Percentiles rank a stretch among this genome's conserved stretches.
Conservation (phyloP, 257 asterid species). For the Nicotiana noctiflora region DNA sequence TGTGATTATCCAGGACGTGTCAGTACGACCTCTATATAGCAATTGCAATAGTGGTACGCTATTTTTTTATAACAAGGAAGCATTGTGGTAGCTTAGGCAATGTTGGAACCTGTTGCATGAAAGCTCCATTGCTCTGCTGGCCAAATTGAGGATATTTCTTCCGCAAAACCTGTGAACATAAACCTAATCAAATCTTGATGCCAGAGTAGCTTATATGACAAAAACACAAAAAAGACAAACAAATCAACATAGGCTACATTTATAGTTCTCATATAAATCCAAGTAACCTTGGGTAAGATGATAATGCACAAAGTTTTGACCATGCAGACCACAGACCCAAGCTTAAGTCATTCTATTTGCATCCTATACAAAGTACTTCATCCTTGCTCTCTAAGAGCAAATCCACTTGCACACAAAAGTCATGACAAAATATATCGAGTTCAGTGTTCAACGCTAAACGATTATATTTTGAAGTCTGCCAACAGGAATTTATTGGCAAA, state of each 20-base stretch:
- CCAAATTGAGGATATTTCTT: constrained; percentile 98
- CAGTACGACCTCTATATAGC: constrained; percentile 8
- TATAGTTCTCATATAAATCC: background rate
- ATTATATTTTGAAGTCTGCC: background rate
- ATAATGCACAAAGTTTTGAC: background rate
- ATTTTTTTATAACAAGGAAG: background rate
- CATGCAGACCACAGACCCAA: background rate
- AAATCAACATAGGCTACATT: background rate
- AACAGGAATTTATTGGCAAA: background rate
- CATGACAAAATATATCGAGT: background rate
- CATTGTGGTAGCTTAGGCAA: constrained; percentile 5
- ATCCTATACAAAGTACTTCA: background rate
- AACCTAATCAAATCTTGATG: background rate
- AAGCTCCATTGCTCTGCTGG: constrained; percentile 87
- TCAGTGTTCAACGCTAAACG: background rate
- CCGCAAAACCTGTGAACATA: constrained; percentile 62
- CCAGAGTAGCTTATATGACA: background rate
- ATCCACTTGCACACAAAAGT: background rate
- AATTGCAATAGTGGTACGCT: background rate
- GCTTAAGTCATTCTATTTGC: background rate
- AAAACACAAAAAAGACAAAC: background rate
- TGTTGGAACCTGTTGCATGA: constrained; percentile 87
- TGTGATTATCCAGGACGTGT: constrained; percentile 23
- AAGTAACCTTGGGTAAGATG: background rate
- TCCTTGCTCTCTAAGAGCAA: background rate